Evolutionary conservation across 495 filamentous ascomycete genomes (phyloP).

Genomic region (Daldinia decipiens): DNA sequence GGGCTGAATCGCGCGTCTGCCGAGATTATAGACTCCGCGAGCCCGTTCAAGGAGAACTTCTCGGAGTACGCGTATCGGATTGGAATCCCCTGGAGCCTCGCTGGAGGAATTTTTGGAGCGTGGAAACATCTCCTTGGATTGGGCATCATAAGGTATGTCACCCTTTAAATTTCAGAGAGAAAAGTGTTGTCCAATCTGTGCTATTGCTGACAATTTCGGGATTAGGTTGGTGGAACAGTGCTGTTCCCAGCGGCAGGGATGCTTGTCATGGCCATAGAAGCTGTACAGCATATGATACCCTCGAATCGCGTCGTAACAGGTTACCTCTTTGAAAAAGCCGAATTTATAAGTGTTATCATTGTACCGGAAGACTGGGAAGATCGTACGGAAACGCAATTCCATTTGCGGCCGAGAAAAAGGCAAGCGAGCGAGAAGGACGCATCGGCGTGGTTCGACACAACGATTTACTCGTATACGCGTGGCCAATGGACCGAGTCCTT

Average conservation of each 20-base stretch:
- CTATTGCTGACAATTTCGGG: background rate
- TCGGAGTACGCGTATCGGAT: conserved; percentile 53
- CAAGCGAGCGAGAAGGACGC: conserved; percentile 22
- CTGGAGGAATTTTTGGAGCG: conserved; percentile 56
- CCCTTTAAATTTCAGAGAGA: background rate
- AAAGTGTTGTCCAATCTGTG: background rate
- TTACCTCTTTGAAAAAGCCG: conserved; percentile 42
- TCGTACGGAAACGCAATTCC: conserved; percentile 36
- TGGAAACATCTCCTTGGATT: conserved; percentile 58
- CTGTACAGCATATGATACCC: conserved; percentile 37
- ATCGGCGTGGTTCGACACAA: conserved; percentile 30
- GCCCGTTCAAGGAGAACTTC: conserved; percentile 53
- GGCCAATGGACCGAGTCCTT: conserved; percentile 43
- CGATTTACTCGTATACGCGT: conserved; percentile 31
- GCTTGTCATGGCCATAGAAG: conserved; percentile 62
- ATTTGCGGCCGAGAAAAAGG: conserved; percentile 30
- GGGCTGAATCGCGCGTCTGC: conserved; percentile 55
- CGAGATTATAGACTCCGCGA: conserved; percentile 55
- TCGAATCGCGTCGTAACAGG: conserved; percentile 32
- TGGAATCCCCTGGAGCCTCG: conserved; percentile 53
- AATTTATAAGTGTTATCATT: conserved; percentile 47
- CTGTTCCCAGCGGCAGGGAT: conserved; percentile 68
- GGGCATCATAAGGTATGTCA: conserved; percentile 49
- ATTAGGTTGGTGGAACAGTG: conserved; percentile 12
- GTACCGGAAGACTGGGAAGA: conserved; percentile 39